A percentile compares a stretch with the other conserved stretches of the same genome.
These are phyloP conservation scores for Trichoderma asperelloides DNA, from an alignment of 495 filamentous ascomycete genomes.

Conservation along the genomic window DNA sequence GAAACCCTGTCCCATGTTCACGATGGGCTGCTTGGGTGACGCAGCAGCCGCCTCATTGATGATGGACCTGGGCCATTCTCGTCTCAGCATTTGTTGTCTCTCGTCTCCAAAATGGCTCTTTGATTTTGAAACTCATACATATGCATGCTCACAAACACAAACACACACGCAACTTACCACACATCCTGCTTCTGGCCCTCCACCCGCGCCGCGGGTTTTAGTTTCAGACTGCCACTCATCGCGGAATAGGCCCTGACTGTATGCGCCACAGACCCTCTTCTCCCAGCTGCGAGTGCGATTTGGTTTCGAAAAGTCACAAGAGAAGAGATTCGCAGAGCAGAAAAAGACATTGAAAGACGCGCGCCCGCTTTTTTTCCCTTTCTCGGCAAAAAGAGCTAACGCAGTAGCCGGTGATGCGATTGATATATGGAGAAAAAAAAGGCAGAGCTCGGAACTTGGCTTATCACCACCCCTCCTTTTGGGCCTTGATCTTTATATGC, in stretches of 20 bases:
- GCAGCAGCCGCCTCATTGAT: constrained; percentile 83
- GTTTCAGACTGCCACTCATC: constrained; percentile 27
- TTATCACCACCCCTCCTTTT: background rate
- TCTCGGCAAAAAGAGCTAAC: background rate
- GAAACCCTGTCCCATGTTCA: constrained; percentile 97
- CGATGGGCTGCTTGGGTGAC: constrained; percentile 81
- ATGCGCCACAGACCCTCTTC: background rate
- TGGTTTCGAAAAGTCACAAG: background rate
- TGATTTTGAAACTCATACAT: background rate
- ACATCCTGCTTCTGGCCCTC: constrained; percentile 84
- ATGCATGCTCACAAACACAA: background rate
- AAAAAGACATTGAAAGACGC: constrained; percentile 8
- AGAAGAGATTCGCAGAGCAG: constrained; percentile 9
- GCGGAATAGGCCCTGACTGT: constrained; percentile 7
- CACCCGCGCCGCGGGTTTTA: constrained; percentile 68
- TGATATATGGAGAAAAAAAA: background rate
- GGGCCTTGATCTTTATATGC: background rate
- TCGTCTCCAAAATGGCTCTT: background rate
- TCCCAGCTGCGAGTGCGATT: background rate
- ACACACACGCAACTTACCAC: constrained; percentile 48
- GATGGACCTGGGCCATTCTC: constrained; percentile 58
- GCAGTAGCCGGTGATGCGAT: background rate
- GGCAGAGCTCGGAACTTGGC: background rate
- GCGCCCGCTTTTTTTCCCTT: constrained; percentile 1
- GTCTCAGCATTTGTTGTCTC: background rate